Evolutionary conservation across 331 rosid genomes (phyloP), one percentile per base, ranked within the genome.

Genomic region (Acacia pycnantha): DNA sequence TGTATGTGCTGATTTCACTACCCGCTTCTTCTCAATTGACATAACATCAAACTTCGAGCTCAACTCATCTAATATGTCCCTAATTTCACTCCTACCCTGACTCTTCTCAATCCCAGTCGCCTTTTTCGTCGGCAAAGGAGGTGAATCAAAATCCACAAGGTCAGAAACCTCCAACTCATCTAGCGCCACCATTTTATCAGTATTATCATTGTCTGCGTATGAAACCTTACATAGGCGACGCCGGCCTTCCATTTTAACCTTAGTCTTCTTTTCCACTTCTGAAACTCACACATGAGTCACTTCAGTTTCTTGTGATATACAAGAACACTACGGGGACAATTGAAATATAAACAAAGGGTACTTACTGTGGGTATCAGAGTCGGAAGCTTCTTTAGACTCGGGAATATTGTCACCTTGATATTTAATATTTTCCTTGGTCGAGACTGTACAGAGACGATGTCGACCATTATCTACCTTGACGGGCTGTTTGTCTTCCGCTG

Each of bases 191-290:
- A 19, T 70, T 47, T 86, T 75, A 31, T 79, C 84, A 12, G 51
- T 16, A 43, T 2, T 44, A 81, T 50, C 85, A 24, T 70, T 80
- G 0, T 79, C 89, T 19, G 75, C 62, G 31, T 86, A 43, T 19
- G 88, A 89, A 68, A 88, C 82, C 82, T 92, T 95, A 83, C 96
- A 95, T 11, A 95, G 91, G 46, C 98, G 98, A 44, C 97, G 97
- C 2, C 92, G 86, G 29, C 99, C 98, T 77, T 79, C 83, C 68
- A 93, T 84, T 79, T 87, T 92, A 78, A 92, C 91, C 92, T 90
- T 95, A 8, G 48, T 68, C 50, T 84, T 86, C 83, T 84, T 84
- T 41, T 72, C 88, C 59, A 83, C 87, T 70, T 68, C 92, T 89
- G 82, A 35, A 79, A 84, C 26, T 44, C 72, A 71, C 31, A 12